phyloP scores from a whole-genome alignment of 768 basidiomycete species.

The Suillus ampliporus region DNA sequence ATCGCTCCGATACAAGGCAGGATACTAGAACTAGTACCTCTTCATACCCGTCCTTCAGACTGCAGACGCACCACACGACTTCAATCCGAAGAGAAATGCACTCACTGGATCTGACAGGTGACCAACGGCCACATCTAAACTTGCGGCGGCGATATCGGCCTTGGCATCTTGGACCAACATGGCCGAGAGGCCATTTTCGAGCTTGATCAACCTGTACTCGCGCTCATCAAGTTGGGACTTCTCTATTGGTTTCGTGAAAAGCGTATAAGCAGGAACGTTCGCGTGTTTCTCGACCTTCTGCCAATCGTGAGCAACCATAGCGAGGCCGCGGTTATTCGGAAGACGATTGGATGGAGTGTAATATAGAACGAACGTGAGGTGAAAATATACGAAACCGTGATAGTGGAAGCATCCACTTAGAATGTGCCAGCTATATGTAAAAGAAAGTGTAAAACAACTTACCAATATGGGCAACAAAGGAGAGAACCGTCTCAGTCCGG shows the following conservation, averaged over 20 bases:
- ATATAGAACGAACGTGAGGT: background rate
- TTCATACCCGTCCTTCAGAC: background rate
- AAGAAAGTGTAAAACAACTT: slow-evolving; percentile 20
- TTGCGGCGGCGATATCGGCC: slow-evolving; percentile 94
- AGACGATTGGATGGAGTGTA: background rate
- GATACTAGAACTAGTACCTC: background rate
- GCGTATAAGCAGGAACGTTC: slow-evolving; percentile 49
- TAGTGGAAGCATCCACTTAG: background rate
- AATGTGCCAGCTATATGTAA: background rate
- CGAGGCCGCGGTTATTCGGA: slow-evolving; percentile 20
- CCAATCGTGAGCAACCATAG: slow-evolving; percentile 34
- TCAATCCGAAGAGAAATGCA: slow-evolving; percentile 14
- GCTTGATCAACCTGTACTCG: slow-evolving; percentile 77
- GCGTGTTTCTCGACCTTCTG: slow-evolving; percentile 15
- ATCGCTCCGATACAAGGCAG: background rate
- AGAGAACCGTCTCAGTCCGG: slow-evolving; percentile 7
- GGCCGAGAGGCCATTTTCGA: slow-evolving; percentile 91
- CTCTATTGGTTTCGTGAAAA: slow-evolving; percentile 65
- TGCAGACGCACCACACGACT: background rate
- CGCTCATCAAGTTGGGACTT: slow-evolving; percentile 81
- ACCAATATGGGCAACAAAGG: slow-evolving; percentile 36
- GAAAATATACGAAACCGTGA: background rate
- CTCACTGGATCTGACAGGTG: slow-evolving; percentile 92
- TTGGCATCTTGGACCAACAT: slow-evolving; percentile 82
- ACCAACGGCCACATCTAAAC: slow-evolving; percentile 93